Evolutionary conservation across 306 rosid genomes (phyloP).

Genomic region (Betula pendula): DNA sequence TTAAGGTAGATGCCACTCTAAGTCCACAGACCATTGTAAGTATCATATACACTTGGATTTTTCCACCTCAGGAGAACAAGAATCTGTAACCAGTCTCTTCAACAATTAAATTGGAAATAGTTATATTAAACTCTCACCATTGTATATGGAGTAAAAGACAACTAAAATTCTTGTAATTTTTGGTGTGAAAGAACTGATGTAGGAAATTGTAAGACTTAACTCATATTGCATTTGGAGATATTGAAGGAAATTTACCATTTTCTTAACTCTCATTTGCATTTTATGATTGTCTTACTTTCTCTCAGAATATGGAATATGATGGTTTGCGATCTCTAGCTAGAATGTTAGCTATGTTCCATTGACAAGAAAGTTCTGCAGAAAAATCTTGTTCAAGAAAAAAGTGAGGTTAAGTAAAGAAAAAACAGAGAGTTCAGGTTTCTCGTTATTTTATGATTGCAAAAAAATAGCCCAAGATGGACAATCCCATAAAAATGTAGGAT

Average conservation of each 20-base stretch:
- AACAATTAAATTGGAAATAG: background rate
- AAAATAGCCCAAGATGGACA: background rate
- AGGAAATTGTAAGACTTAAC: background rate
- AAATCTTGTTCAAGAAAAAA: background rate
- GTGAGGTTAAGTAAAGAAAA: background rate
- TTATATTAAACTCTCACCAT: background rate
- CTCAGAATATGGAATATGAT: background rate
- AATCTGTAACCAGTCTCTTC: background rate
- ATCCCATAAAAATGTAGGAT: too few relatives aligned
- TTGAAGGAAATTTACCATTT: background rate
- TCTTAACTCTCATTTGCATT: background rate
- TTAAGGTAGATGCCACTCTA: conserved; percentile 60
- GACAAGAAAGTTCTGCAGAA: background rate
- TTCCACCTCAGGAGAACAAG: background rate
- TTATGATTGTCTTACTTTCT: background rate
- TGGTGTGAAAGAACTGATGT: background rate
- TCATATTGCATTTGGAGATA: background rate
- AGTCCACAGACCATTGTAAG: conserved; percentile 44
- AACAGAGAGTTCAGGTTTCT: background rate
- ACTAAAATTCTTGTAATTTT: background rate
- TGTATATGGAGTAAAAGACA: background rate
- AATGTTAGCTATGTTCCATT: background rate
- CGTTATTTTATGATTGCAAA: background rate
- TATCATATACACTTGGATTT: conserved; percentile 21
- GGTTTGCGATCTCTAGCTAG: background rate